Base-by-base conservation (phyloP, 2,329 filamentous ascomycete species). In the Aaosphaeria pasadenensis region DNA sequence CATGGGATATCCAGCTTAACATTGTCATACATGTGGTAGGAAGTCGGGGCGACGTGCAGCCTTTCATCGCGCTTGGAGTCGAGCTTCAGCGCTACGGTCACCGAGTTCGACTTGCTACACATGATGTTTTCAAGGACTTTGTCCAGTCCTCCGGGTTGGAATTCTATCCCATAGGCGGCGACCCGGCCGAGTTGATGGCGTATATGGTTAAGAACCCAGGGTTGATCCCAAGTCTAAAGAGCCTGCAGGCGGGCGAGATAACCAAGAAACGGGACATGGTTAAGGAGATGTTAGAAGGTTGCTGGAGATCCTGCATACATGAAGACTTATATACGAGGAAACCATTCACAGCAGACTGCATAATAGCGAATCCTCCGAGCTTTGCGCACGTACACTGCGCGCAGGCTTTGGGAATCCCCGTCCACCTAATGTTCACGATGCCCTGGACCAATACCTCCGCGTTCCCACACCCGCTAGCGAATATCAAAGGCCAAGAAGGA, bases 391-490 rank as follows among this genome's bases (percentile, higher is more conserved):
- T 89, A 1, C 87, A 89, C 58, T 80, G 86, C 52, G 87, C 87
- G 0, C 85, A 90, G 70, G 86, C 85, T 62, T 66, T 89, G 56
- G 86, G 85, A 1, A 81, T 89, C 30, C 87, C 87, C 0, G 62
- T 89, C 7, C 87, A 89, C 60, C 80, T 95, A 60, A 92, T 95
- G 84, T 95, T 95, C 71, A 95, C 90, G 0, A 81, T 80, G 77
- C 77, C 77, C 4, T 81, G 74, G 72, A 72, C 60, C 28, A 63
- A 58, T 5, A 79, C 77, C 2, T 59, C 53, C 32, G 68, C 65
- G 1, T 78, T 78, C 52, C 71, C 76, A 0, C 77, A 79, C 60
- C 78, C 78, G 0, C 55, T 81, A 43, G 76, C 77, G 0, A 79
- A 79, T 55, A 49, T 80, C 30, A 63, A 68, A 30, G 61, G 61